Percentiles rank a stretch among this genome's conserved stretches.
These are phyloP conservation scores for Cyberlindnera mycetangii DNA, from an alignment of 805 yeast species.

Conservation along the genomic window DNA sequence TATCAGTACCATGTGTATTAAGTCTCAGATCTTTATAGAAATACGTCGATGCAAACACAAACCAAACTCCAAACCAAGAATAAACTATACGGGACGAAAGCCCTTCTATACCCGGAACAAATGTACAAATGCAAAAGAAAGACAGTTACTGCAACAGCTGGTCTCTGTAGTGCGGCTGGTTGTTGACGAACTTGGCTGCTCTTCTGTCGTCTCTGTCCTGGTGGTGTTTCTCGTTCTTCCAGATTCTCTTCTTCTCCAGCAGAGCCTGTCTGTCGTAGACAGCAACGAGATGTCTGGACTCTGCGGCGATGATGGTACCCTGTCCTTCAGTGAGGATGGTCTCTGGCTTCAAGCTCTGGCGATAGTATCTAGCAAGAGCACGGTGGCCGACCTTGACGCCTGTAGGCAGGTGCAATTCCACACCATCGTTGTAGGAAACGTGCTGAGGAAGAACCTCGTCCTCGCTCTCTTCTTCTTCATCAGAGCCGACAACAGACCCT, in stretches of 20 bases:
- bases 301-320: constrained; percentile 85
- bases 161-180: constrained; percentile 88
- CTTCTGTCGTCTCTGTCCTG: constrained; percentile 48
- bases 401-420: constrained; percentile 74
- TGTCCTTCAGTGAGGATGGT: constrained; percentile 65
- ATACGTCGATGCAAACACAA: constrained; percentile 1
- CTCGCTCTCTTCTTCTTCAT: constrained; percentile 32
- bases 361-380: constrained; percentile 72
- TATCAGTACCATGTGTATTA: constrained; percentile 1
- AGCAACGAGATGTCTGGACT: constrained; percentile 50
- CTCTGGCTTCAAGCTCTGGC: constrained; percentile 67
- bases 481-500: constrained; percentile 36
- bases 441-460: constrained; percentile 38
- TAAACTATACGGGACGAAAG: background rate
- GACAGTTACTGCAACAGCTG: constrained; percentile 50
- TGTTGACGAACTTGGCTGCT: constrained; percentile 76
- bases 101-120: background rate
- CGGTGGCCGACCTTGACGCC: constrained; percentile 88
- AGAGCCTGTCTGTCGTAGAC: constrained; percentile 43
- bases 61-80: constrained; percentile 4
- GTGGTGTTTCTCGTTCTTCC: constrained; percentile 61
- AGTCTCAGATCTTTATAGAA: background rate
- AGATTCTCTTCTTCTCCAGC: constrained; percentile 55
- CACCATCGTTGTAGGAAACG: constrained; percentile 55
- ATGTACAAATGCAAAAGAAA: background rate